Evolutionary conservation across 2,329 filamentous ascomycete species (phyloP).

Genomic region (Aspergillus terreus): DNA sequence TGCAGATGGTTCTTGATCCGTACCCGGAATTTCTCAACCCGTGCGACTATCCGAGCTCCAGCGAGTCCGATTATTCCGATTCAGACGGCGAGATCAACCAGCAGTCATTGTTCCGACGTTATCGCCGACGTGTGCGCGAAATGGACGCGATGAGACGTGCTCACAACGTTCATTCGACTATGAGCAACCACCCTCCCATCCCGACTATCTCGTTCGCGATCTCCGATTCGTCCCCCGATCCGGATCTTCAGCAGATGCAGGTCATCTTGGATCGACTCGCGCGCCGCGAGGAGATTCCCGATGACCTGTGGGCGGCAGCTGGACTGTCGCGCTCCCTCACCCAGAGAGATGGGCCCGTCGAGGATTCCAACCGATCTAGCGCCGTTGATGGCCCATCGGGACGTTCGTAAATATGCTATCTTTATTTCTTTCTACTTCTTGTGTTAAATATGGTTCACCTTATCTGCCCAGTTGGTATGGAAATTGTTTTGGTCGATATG

Average conservation of each 20-base stretch:
- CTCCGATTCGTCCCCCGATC: conserved; percentile 26
- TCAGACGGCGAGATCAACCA: conserved; percentile 25
- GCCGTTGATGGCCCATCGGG: conserved; percentile 14
- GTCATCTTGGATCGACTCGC: conserved; percentile 68
- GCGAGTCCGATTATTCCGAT: conserved; percentile 30
- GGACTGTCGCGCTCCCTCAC: conserved; percentile 59
- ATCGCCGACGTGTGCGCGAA: conserved; percentile 14
- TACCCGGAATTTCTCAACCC: conserved; percentile 35
- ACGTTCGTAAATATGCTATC: conserved; percentile 8
- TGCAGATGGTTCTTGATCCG: conserved; percentile 29
- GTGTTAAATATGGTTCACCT: conserved; percentile 12
- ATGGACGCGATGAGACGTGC: conserved; percentile 20
- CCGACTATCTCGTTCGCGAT: conserved; percentile 30
- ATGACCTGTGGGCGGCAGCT: conserved; percentile 75
- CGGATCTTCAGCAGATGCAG: conserved; percentile 62
- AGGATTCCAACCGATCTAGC: conserved; percentile 21
- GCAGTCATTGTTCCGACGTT: conserved; percentile 17
- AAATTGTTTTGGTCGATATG: not conserved
- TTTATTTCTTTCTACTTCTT: conserved; percentile 10
- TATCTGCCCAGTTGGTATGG: not conserved
- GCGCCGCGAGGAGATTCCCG: conserved; percentile 69
- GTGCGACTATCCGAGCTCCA: conserved; percentile 35
- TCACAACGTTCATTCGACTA: conserved; percentile 26
- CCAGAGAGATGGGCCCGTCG: conserved; percentile 24
- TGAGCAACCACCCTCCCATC: conserved; percentile 32